Conservation (phyloP, 2,329 filamentous ascomycete species). For the Atkinsonella hypoxylon region DNA sequence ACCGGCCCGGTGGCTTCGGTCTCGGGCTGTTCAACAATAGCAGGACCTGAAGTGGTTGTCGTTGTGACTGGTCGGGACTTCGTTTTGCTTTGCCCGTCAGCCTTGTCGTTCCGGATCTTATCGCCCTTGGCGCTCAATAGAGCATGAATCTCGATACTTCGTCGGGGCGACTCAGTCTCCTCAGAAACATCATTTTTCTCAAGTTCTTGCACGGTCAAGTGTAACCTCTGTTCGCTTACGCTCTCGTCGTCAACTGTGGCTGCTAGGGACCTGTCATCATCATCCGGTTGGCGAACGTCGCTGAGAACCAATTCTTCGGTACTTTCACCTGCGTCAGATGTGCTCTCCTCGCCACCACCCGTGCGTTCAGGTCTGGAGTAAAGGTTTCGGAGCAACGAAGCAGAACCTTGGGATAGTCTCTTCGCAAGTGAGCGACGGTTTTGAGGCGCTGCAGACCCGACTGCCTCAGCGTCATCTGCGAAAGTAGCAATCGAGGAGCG, state of each 20-base stretch:
- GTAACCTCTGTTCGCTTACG: constrained; percentile 26
- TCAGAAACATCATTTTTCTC: constrained; percentile 9
- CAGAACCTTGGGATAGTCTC: constrained; percentile 36
- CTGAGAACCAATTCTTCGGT: constrained; percentile 34
- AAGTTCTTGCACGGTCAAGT: constrained; percentile 8
- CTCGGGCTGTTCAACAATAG: not conserved
- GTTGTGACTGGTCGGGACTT: not conserved
- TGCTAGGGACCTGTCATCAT: constrained; percentile 40
- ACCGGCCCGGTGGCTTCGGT: not conserved
- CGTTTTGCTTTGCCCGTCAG: not conserved
- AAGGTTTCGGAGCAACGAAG: constrained; percentile 29
- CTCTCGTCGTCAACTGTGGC: constrained; percentile 46
- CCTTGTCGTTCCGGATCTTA: not conserved
- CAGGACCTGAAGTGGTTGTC: not conserved
- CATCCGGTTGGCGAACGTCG: constrained; percentile 20
- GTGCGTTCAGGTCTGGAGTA: constrained; percentile 23
- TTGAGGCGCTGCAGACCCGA: constrained; percentile 14
- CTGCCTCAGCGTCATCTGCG: constrained; percentile 45
- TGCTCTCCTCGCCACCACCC: constrained; percentile 4
- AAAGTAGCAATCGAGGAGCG: constrained; percentile 59
- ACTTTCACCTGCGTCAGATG: constrained; percentile 23
- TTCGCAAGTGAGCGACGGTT: constrained; percentile 28
- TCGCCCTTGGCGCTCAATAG: constrained; percentile 18
- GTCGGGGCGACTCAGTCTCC: constrained; percentile 4
- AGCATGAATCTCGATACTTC: constrained; percentile 28